Percentiles rank a stretch among this genome's conserved stretches.
These are phyloP conservation scores for Backusella liffmaniae DNA, from an alignment of 192 early-diverging fungal species.

Conservation along the genomic window DNA sequence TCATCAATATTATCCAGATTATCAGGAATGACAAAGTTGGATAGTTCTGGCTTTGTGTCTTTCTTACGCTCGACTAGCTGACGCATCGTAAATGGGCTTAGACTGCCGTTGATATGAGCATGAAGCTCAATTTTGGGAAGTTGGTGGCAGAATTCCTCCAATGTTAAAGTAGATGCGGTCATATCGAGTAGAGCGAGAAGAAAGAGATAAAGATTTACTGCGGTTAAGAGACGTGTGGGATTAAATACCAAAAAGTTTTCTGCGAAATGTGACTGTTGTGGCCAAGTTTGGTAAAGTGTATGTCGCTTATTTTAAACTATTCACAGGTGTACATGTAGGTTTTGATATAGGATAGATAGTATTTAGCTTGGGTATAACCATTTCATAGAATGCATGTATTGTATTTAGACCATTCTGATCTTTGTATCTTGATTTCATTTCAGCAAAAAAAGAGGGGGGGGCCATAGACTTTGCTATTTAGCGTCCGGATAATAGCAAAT, in stretches of 20 bases:
- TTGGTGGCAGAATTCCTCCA: conserved; percentile 23
- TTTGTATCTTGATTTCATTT: neutral
- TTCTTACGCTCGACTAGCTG: conserved; percentile 39
- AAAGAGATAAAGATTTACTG: neutral
- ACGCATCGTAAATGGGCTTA: conserved; percentile 41
- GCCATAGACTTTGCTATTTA: neutral
- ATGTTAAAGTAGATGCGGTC: neutral
- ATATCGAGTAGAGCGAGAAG: neutral
- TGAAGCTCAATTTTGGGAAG: conserved; percentile 52
- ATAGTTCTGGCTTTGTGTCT: conserved; percentile 39
- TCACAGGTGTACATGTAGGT: neutral
- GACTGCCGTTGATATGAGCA: conserved; percentile 60
- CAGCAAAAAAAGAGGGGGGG: neutral
- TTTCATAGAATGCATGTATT: neutral
- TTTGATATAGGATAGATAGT: neutral
- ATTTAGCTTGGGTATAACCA: no score
- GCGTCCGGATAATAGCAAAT: neutral
- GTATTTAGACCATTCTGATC: neutral
- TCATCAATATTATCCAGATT: conserved; percentile 36
- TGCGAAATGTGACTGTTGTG: neutral
- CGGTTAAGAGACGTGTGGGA: neutral
- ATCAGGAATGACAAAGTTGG: conserved; percentile 39
- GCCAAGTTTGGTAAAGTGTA: neutral
- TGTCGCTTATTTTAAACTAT: neutral
- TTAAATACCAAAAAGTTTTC: neutral